Evolutionary conservation across 768 basidiomycete species (phyloP).

Genomic region (Kwoniella heveanensis): DNA sequence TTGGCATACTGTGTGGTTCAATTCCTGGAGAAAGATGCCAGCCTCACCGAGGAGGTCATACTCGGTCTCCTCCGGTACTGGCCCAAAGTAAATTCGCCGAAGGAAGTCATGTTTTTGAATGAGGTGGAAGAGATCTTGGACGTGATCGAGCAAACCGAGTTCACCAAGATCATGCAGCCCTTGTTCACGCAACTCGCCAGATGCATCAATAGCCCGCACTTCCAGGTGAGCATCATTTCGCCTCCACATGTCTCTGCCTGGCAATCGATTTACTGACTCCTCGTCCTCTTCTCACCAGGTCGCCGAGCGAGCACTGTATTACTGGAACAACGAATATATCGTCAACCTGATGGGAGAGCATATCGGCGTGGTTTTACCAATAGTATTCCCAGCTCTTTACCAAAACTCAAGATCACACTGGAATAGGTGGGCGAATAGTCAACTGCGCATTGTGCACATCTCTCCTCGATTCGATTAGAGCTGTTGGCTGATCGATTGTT

Average conservation of each 20-base stretch:
- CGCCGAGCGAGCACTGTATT: conserved; percentile 91
- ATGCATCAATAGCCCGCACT: conserved; percentile 99
- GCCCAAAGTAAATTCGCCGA: conserved; percentile 99
- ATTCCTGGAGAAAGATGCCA: conserved; percentile 93
- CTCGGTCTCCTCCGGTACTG: conserved; percentile 93
- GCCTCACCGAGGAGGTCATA: conserved; percentile 92
- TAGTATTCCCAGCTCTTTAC: conserved; percentile 95
- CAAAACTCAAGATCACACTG: conserved; percentile 96
- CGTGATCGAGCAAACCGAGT: conserved; percentile 94
- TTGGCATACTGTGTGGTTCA: conserved; percentile 98
- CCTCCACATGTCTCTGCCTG: too few relatives aligned
- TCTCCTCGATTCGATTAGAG: conserved; percentile 1
- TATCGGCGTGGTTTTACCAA: conserved; percentile 79
- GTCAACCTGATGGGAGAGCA: conserved; percentile 99
- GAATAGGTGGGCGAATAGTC: conserved; percentile 98
- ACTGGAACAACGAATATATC: conserved; percentile 99
- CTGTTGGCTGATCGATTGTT: background rate
- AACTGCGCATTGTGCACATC: background rate
- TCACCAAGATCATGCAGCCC: conserved; percentile 89
- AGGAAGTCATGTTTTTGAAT: conserved; percentile 99
- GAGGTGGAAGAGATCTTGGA: conserved; percentile 99
- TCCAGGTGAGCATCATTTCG: conserved; percentile 64
- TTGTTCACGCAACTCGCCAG: conserved; percentile 91
- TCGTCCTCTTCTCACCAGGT: conserved; percentile 58
- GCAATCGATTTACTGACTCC: background rate